Conservation (phyloP, 2,329 filamentous ascomycete species). For the Xylariaceae sp. region DNA sequence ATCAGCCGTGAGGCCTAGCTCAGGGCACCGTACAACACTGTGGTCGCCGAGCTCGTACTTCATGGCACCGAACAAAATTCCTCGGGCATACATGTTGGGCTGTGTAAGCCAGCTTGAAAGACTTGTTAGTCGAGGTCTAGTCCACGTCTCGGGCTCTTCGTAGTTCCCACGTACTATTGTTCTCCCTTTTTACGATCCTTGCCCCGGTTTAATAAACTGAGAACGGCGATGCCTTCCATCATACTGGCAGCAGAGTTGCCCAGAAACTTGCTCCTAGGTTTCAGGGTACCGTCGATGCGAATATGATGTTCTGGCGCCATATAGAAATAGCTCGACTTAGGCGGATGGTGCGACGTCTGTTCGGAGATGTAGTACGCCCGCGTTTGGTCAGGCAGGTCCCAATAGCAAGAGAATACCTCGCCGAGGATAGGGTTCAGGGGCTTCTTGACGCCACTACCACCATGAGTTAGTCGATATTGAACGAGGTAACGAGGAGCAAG, state of each 20-base stretch:
- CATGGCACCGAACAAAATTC: slow-evolving; percentile 98
- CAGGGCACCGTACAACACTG: slow-evolving; percentile 88
- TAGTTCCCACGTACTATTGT: slow-evolving; percentile 71
- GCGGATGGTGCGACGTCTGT: slow-evolving; percentile 96
- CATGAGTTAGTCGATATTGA: slow-evolving; percentile 12
- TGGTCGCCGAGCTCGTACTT: slow-evolving; percentile 98
- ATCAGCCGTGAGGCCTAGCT: slow-evolving; percentile 83
- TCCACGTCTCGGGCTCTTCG: not conserved
- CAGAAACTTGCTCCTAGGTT: slow-evolving; percentile 91
- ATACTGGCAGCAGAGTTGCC: slow-evolving; percentile 97
- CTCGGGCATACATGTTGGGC: slow-evolving; percentile 98
- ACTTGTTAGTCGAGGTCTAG: slow-evolving; percentile 16
- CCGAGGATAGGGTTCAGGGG: slow-evolving; percentile 95
- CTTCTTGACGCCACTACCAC: slow-evolving; percentile 87
- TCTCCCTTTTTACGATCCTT: slow-evolving; percentile 69
- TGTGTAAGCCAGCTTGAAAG: slow-evolving; percentile 79
- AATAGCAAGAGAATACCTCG: slow-evolving; percentile 93
- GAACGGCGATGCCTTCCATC: slow-evolving; percentile 94
- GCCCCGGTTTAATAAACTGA: slow-evolving; percentile 80
- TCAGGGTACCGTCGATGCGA: slow-evolving; percentile 91
- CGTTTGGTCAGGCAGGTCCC: slow-evolving; percentile 85
- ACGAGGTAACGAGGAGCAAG: slow-evolving; percentile 4
- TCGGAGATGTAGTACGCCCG: slow-evolving; percentile 95
- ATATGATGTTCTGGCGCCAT: slow-evolving; percentile 94
- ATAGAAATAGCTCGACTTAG: slow-evolving; percentile 99